Evolutionary conservation across 192 early-diverging fungal species (phyloP), one percentile per base, ranked within the genome.

Genomic region (Cetraspora pellucida): DNA sequence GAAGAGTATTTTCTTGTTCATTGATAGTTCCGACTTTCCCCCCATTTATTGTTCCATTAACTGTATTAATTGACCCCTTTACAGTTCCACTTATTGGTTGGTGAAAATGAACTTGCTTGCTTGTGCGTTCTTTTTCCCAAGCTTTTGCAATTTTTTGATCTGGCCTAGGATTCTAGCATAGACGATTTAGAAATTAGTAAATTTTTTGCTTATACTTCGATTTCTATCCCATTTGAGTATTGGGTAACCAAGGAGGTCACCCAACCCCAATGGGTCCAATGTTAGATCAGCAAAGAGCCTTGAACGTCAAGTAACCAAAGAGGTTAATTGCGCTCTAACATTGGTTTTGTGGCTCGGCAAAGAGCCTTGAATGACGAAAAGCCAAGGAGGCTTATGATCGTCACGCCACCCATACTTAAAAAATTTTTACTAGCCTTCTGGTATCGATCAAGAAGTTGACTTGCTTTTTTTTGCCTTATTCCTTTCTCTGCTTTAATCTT

Each of bases 381-480:
- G 10, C 44, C 65, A 52, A 72, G n/a, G 10, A 72, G 21, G 69
- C 28, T 50, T 43, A 67, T 2, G 65, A 37, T 69, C 49, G 67
- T 55, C 69, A 72, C 28, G 50, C 28, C 69, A 72, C 52, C 21
- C 28, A 30, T 60, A 60, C 27, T 52, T 44, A 75, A 63, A 63
- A 75, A 75, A 75, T n/a, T 44, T 37, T 77, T 68, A 77, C 75
- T 2, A 52, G 47, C 75, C 75, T 77, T 46, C 21, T 21, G 49
- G 31, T 77, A 77, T 37, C 27, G 14, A 17, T 77, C 75, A 47
- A 67, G 28, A 64, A 77, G 64, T 23, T 58, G 64, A 16, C 54
- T 64, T 67, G 75, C 64, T 67, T 77, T 77, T 31, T 77, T 68
- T 77, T 31, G 45, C 17, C 64, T 77, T 47, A 57, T 67, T 52